These are phyloP conservation scores for Dendrocalamus latiflorus DNA, from an alignment of 202 grass and related monocot genomes.

Conservation along the genomic window DNA sequence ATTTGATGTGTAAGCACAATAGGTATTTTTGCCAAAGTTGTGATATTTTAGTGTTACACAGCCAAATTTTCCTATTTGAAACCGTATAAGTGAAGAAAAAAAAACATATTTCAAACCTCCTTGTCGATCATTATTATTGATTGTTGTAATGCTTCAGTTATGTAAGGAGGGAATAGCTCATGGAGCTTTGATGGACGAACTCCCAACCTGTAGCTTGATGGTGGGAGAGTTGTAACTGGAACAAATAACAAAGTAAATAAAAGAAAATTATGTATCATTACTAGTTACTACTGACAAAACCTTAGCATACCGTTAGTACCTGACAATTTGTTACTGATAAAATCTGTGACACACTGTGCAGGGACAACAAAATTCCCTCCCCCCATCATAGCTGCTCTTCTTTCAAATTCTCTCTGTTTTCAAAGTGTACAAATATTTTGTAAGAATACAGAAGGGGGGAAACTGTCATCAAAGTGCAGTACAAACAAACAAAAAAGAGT, in stretches of 20 bases:
- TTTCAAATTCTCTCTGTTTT: conserved; percentile 85
- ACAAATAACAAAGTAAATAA: conserved; percentile 19
- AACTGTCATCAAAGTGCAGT: not conserved
- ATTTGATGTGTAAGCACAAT: too few species aligned
- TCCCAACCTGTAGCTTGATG: conserved; percentile 92
- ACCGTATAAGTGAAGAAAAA: not conserved
- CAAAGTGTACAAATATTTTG: not conserved
- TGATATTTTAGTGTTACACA: not conserved
- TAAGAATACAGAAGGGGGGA: not conserved
- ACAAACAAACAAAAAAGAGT: not conserved
- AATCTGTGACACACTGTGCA: conserved; percentile 87
- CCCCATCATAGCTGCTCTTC: conserved; percentile 80
- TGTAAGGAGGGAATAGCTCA: conserved; percentile 65
- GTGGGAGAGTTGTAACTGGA: conserved; percentile 60
- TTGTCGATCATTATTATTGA: conserved; percentile 72
- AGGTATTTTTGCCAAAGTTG: not conserved
- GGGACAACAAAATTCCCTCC: conserved; percentile 92
- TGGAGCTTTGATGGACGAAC: conserved; percentile 75
- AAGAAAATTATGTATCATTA: conserved; percentile 8
- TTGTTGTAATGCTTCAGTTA: conserved; percentile 82
- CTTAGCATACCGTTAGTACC: conserved; percentile 38
- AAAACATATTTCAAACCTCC: conserved; percentile 53
- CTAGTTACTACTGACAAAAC: not conserved
- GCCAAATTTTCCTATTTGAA: not conserved
- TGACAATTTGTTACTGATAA: conserved; percentile 75